Evolutionary conservation across 345 rosid species (phyloP), one percentile per base, ranked within the genome.

Genomic region (Sonneratia alba): DNA sequence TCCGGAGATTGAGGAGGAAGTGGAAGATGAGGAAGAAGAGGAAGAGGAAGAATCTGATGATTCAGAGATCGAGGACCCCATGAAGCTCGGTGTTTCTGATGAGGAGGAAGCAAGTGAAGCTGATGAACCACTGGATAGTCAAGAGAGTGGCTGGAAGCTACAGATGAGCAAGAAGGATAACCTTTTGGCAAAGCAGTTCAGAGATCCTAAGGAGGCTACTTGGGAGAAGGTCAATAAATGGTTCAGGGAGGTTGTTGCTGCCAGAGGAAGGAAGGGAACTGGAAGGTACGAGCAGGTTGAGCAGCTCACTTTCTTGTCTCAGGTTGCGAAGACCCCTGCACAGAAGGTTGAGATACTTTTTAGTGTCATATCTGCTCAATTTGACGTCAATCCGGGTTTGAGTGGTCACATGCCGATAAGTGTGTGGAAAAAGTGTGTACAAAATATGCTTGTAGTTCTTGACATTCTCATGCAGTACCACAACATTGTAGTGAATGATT

Each of bases 301-400:
- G 81, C 99, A 95, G 83, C 96, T 95, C 57, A 87, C 90, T 37
- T 89, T 90, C 81, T 74, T 95, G 88, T 87, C 93, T 3, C 90
- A 77, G 87, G 93, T 95, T 76, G 97, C 99, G 24, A 95, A 89
- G 85, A 95, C 99, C 74, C 99, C 99, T 64, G 97, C 97, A 3
- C 99, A 95, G 87, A 95, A 95, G 82, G 89, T 95, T 71, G 89
- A 95, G 80, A 95, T 95, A 74, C 87, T 92, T 73, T 90, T 95
- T 70, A 89, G 91, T 74, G 91, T 95, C 51, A 83, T 95, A 42
- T 90, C 99, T 32, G 97, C 97, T 1, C 99, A 95, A 73, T 95
- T 90, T 80, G 99, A 95, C 81, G 97, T 95, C 42, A 92, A 89
- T 72, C 99, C 99, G 0, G 97, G 97, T 70, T 89, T 92, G 62